phyloP scores from a whole-genome alignment of 2,329 filamentous ascomycete species.

The Fusarium cicatricum region DNA sequence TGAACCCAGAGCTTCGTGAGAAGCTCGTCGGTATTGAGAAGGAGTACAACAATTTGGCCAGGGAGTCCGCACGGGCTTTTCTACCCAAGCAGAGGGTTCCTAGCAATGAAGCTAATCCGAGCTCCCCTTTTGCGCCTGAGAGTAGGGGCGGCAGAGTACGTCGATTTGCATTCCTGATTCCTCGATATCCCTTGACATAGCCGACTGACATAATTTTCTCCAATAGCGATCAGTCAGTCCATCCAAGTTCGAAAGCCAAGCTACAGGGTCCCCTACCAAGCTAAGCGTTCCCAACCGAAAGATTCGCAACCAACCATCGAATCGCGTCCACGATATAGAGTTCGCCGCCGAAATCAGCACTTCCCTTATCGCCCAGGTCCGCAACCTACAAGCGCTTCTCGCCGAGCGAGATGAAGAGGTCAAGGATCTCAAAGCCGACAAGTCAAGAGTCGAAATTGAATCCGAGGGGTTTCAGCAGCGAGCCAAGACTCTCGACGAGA shows the following conservation, averaged over 20 bases:
- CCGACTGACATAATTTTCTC: constrained; percentile 23
- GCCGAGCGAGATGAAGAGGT: constrained; percentile 88
- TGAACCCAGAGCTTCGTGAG: constrained; percentile 82
- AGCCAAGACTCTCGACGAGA: constrained; percentile 86
- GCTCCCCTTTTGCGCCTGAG: constrained; percentile 63
- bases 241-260: constrained; percentile 83
- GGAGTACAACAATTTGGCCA: constrained; percentile 93
- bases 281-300: constrained; percentile 86
- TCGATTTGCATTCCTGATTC: constrained; percentile 13
- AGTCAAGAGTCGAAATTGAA: constrained; percentile 82
- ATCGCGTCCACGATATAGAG: constrained; percentile 92
- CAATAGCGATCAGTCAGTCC: constrained; percentile 73
- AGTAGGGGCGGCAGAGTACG: constrained; percentile 62
- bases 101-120: constrained; percentile 67
- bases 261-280: constrained; percentile 87
- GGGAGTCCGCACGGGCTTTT: constrained; percentile 88
- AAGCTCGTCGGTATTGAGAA: constrained; percentile 88
- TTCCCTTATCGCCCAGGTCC: constrained; percentile 90
- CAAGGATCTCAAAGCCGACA: constrained; percentile 77
- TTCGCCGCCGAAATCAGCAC: constrained; percentile 99
- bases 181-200: neutral
- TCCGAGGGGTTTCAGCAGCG: constrained; percentile 81
- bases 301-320: constrained; percentile 87
- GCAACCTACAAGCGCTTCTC: constrained; percentile 85
- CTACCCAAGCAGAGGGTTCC: constrained; percentile 83